A percentile compares a stretch with the other conserved stretches of the same genome.
phyloP scores from a whole-genome alignment of 2,329 filamentous ascomycete species.

The Arthrobotrys sphaeroides region DNA sequence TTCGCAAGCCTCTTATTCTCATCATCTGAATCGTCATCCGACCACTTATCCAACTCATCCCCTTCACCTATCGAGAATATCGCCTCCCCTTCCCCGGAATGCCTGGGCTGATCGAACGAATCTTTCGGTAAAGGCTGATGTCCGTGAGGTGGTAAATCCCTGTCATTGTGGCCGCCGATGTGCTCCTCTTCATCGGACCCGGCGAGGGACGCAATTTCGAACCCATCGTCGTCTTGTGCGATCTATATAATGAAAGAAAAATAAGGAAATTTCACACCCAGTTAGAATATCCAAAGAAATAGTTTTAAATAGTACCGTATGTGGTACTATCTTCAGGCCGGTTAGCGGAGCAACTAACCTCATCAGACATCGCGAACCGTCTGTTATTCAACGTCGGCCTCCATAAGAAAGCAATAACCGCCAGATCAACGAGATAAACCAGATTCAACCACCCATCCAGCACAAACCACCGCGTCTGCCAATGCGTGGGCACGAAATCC shows the following conservation, averaged over 20 bases:
- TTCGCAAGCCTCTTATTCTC: slow-evolving; percentile 42
- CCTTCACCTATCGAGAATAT: slow-evolving; percentile 53
- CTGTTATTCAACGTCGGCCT: slow-evolving; percentile 95
- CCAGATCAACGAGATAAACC: slow-evolving; percentile 92
- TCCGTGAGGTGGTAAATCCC: slow-evolving; percentile 56
- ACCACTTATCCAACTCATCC: slow-evolving; percentile 50
- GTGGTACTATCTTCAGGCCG: slow-evolving; percentile 56
- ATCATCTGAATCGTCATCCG: slow-evolving; percentile 46
- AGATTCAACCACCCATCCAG: slow-evolving; percentile 97
- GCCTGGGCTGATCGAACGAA: slow-evolving; percentile 45
- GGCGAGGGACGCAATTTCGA: slow-evolving; percentile 92
- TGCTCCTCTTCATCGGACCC: slow-evolving; percentile 74
- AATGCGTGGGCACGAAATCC: slow-evolving; percentile 93
- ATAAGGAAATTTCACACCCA: background rate
- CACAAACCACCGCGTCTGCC: slow-evolving; percentile 97
- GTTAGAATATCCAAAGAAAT: background rate
- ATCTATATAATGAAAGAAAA: slow-evolving; percentile 65
- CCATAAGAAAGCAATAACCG: slow-evolving; percentile 95
- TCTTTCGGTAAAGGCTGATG: slow-evolving; percentile 41
- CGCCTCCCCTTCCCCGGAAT: slow-evolving; percentile 49
- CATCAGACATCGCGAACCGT: slow-evolving; percentile 97
- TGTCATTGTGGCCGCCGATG: slow-evolving; percentile 67
- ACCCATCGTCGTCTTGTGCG: slow-evolving; percentile 97
- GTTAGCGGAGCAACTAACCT: slow-evolving; percentile 65
- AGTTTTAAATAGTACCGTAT: background rate